Evolutionary conservation across 2,329 filamentous ascomycete species (phyloP), one percentile per base, ranked within the genome.

Genomic region (Fusarium neocosmosporiellum): DNA sequence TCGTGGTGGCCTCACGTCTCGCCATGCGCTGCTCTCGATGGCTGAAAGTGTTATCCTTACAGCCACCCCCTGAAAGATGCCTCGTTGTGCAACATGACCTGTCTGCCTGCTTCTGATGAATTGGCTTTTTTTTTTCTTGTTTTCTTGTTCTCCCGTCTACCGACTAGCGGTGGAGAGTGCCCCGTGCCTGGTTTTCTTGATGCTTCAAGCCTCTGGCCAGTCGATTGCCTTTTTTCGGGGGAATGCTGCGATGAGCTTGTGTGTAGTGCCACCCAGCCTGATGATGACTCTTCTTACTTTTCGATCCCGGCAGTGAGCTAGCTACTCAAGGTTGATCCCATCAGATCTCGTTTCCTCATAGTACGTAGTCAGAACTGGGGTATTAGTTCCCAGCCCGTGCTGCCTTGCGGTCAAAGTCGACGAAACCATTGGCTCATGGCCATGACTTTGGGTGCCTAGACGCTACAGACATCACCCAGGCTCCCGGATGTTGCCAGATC

Each of bases 61-160:
- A 73, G 59, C 66, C 70, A 73, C 70, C 70, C 70, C 70, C 70
- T 70, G 70, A 70, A 22, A 57, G 55, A 46, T 73, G 37, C 46
- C 54, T 73, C 53, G 3, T 63, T 61, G 70, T 64, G 53, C 58
- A 24, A 70, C 70, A 33, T 60, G 50, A 57, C 24, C 16, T 57
- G 33, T 36, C 33, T 57, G 33, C 11, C 20, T 22, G 31, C 33
- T 22, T 57, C 46, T 58, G 66, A 54, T 59, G 61, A 65, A 71
- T 65, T 67, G 67, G 63, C 59, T 67, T 67, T 70, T 53, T 70
- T 53, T 11, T 58, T 39, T 34, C 36, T 54, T 43, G 50, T 43
- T 64, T 20, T 24, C 43, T 37, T n/a, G n/a, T n/a, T n/a, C n/a
- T n/a, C n/a, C n/a, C n/a, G n/a, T n/a, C n/a, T n/a, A n/a, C n/a